phyloP scores from a whole-genome alignment of 2,329 filamentous ascomycete species.

The Penicillium griseofulvum region DNA sequence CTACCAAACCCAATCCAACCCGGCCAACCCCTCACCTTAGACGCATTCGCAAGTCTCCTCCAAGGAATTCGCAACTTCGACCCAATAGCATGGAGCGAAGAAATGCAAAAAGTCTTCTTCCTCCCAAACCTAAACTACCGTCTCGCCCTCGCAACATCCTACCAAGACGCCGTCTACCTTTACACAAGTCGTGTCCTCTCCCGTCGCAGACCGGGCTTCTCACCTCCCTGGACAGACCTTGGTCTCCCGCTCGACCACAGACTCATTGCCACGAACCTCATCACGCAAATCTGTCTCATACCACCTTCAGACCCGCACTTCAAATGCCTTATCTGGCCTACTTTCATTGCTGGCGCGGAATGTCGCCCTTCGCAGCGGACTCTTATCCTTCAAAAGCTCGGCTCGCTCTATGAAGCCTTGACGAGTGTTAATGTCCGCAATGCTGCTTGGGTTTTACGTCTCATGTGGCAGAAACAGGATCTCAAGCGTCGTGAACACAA shows the following conservation, averaged over 20 bases:
- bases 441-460: slow-evolving; percentile 39
- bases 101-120: slow-evolving; percentile 43
- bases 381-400: slow-evolving; percentile 34
- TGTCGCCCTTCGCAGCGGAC: slow-evolving; percentile 34
- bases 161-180: slow-evolving; percentile 41
- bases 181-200: slow-evolving; percentile 42
- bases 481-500: slow-evolving; percentile 21
- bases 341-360: slow-evolving; percentile 46
- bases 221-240: slow-evolving; percentile 23
- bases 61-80: slow-evolving; percentile 42
- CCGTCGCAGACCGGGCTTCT: slow-evolving; percentile 26
- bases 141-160: slow-evolving; percentile 47
- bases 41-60: slow-evolving; percentile 33
- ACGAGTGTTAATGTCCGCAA: slow-evolving; percentile 42
- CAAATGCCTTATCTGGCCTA: slow-evolving; percentile 46
- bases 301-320: slow-evolving; percentile 38
- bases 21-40: slow-evolving; percentile 27
- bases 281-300: slow-evolving; percentile 38
- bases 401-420: slow-evolving; percentile 35
- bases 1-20: slow-evolving; percentile 29
- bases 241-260: slow-evolving; percentile 31
- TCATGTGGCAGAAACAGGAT: slow-evolving; percentile 44
- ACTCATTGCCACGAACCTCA: slow-evolving; percentile 30
- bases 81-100: slow-evolving; percentile 37
- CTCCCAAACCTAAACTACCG: slow-evolving; percentile 49